Evolutionary conservation across 2,329 filamentous ascomycete genomes (phyloP), one percentile per base, ranked within the genome.

Genomic region (Diplodia sapinea): DNA sequence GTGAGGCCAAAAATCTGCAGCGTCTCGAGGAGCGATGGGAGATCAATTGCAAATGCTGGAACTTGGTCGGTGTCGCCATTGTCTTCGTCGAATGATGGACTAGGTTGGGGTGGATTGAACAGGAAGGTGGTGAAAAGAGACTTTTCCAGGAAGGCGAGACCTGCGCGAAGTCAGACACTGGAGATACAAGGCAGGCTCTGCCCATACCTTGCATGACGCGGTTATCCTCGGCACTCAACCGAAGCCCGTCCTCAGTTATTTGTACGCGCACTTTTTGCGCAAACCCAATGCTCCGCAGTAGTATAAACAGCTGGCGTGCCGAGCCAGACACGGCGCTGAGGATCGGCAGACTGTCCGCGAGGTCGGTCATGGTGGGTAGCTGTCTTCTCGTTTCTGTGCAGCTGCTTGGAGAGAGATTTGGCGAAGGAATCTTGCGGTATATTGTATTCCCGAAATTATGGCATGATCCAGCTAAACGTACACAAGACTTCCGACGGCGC

Each of bases 1-100:
- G 80, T 82, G 59, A 94, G 87, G 61, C 93, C 93, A 74, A 99
- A 96, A 61, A 99, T 98, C 75, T 97, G 94, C 8, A 99, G 85
- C 0, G 94, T 96, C 80, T 98, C 95, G 65, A 99, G 87, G 3
- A 99, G 86, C 20, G 94, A 92, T 4, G 90, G 85, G 9, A 99
- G 86, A 1, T 93, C 95, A 71, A 98, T 90, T 76, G 96, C 90
- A 76, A 99, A 99, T 63, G 86, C 87, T 8, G 92, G 89, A 36
- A 87, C 84, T 4, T 82, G 76, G 20, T 76, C 70, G 9, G 76
- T 69, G 7, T 79, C 73, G 51, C 79, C 76, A 26, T 81, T 78
- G 23, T 79, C 75, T 36, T 78, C 73, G 57, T 74, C 70, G 13
- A 43, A 54, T 11, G 33, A 47, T 3, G 65, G 62, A 12, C 26